Evolutionary conservation across 2,329 filamentous ascomycete genomes (phyloP).

Genomic region (Epichloe sylvatica): DNA sequence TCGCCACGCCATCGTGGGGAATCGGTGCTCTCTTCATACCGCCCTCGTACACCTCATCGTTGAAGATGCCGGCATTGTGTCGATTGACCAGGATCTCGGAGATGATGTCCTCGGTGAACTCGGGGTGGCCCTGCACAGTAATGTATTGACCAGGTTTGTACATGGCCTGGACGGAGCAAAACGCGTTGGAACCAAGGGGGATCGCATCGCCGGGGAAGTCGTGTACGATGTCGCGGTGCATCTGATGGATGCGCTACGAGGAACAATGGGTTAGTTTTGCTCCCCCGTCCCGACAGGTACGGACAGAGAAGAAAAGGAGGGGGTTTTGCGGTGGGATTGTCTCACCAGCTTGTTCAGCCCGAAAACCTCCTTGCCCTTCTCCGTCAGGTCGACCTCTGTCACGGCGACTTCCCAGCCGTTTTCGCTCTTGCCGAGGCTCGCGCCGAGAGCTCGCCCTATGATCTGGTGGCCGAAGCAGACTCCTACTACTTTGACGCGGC

Average conservation of each 20-base stretch:
- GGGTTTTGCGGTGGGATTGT: neutral
- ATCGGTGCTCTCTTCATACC: conserved; percentile 51
- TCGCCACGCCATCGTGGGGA: conserved; percentile 65
- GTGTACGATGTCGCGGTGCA: conserved; percentile 32
- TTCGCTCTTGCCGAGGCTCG: conserved; percentile 23
- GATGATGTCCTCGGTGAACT: conserved; percentile 28
- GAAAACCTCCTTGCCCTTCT: conserved; percentile 26
- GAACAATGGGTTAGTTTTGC: conserved; percentile 19
- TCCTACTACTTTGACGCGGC: conserved; percentile 47
- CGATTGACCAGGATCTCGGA: conserved; percentile 32
- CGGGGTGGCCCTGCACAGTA: conserved; percentile 34
- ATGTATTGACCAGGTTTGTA: conserved; percentile 25
- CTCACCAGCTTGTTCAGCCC: conserved; percentile 20
- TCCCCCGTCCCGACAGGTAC: neutral
- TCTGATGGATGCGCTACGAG: conserved; percentile 27
- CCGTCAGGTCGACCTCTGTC: conserved; percentile 25
- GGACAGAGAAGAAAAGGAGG: too few relatives aligned
- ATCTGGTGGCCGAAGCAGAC: conserved; percentile 38
- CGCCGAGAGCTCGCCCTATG: conserved; percentile 27
- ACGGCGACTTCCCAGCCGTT: conserved; percentile 33
- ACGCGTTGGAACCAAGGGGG: conserved; percentile 25
- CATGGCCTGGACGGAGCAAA: conserved; percentile 29
- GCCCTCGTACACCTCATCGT: conserved; percentile 53
- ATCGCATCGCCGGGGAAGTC: conserved; percentile 24
- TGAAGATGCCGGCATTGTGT: conserved; percentile 53